Conservation (phyloP, 225 moss, liverwort and hornwort species). For the Marchantia polymorpha region DNA sequence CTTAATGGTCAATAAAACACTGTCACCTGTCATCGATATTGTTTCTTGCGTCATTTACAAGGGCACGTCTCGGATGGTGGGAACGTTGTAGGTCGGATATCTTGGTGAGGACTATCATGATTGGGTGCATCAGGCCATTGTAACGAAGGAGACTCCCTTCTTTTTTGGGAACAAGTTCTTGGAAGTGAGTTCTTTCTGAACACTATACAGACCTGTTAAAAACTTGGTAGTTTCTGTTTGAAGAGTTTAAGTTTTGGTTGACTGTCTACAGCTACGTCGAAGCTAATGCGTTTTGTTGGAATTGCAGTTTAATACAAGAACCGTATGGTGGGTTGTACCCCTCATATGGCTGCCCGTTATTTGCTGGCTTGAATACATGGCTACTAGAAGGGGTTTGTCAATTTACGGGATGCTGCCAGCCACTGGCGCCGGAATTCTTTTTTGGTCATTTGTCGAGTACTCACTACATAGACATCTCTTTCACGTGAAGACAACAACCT, state of each 20-base stretch:
- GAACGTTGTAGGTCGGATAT: conserved; percentile 59
- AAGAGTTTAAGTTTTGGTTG: too few species aligned
- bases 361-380: conserved; percentile 25
- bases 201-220: too few species aligned
- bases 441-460: conserved; percentile 88
- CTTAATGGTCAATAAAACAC: too few species aligned
- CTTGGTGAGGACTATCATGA: conserved; percentile 65
- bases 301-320: conserved; percentile 80
- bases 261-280: too few species aligned
- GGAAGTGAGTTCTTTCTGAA: conserved; percentile 47
- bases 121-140: conserved; percentile 84
- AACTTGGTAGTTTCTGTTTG: too few species aligned
- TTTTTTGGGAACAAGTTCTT: conserved; percentile 76
- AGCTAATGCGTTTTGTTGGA: neutral
- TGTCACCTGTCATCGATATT: neutral
- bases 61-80: neutral
- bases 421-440: conserved; percentile 51
- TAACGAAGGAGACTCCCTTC: conserved; percentile 65
- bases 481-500: conserved; percentile 65
- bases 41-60: neutral
- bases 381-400: conserved; percentile 45
- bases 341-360: conserved; percentile 68
- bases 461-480: conserved; percentile 71
- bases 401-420: conserved; percentile 26
- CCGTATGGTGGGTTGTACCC: conserved; percentile 83